These are phyloP conservation scores for Tulasnella sp. DNA, from an alignment of 768 basidiomycete genomes.

Conservation along the genomic window DNA sequence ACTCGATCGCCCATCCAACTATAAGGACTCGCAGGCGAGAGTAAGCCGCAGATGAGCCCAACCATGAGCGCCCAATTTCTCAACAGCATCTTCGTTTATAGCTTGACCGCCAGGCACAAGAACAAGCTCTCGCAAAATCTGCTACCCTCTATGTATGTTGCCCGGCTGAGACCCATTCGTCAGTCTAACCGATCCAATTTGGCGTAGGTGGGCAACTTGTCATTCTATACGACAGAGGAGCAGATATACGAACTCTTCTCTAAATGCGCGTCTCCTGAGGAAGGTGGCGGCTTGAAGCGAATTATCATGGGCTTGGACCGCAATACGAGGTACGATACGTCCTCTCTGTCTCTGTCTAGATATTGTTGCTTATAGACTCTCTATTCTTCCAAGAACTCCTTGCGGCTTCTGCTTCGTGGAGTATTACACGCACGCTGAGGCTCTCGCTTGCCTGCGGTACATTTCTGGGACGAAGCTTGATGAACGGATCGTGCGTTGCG, in stretches of 20 bases:
- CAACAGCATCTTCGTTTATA: constrained; percentile 20
- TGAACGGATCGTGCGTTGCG: constrained; percentile 96
- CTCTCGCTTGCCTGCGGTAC: constrained; percentile 85
- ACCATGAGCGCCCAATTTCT: background rate
- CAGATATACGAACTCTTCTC: constrained; percentile 91
- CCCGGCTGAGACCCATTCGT: constrained; percentile 12
- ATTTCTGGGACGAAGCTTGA: constrained; percentile 98
- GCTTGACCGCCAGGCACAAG: constrained; percentile 63
- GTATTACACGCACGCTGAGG: constrained; percentile 91
- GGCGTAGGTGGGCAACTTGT: constrained; percentile 76
- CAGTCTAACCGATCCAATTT: constrained; percentile 18
- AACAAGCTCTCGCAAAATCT: constrained; percentile 72
- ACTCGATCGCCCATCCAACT: constrained; percentile 92
- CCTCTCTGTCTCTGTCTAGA: background rate
- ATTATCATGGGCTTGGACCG: constrained; percentile 94
- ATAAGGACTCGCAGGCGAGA: constrained; percentile 86
- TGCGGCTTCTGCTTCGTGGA: constrained; percentile 96
- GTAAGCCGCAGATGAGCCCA: constrained; percentile 31
- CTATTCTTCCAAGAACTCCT: constrained; percentile 54
- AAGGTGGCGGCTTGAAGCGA: constrained; percentile 83
- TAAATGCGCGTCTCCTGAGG: constrained; percentile 80
- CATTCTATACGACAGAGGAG: constrained; percentile 92
- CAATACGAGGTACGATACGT: constrained; percentile 58
- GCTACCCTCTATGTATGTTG: constrained; percentile 81
- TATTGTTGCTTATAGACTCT: background rate